These are phyloP conservation scores for Pythium graminicola DNA, from an alignment of 352 stramenopile species.

Conservation along the genomic window DNA sequence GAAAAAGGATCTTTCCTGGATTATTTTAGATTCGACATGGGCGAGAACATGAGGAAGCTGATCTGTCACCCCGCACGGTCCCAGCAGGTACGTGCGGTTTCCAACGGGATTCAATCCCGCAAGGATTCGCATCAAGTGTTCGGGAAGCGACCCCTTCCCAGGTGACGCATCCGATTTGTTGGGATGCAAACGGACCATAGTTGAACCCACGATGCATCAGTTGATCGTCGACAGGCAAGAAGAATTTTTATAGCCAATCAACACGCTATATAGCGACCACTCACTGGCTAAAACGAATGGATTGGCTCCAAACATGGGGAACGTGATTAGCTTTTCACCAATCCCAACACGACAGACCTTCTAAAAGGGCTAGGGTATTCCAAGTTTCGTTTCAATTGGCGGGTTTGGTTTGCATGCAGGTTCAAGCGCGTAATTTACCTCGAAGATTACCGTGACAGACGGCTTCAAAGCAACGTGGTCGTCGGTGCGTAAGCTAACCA, in stretches of 20 bases:
- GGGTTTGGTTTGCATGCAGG: conserved; percentile 30
- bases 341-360: neutral
- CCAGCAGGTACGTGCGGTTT: neutral
- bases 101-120: conserved; percentile 2
- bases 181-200: neutral
- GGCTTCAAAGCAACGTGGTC: neutral
- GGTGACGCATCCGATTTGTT: conserved; percentile 15
- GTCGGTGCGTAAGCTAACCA: conserved; percentile 15
- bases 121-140: neutral
- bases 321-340: too few relatives aligned
- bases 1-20: conserved; percentile 13
- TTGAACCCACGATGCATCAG: neutral
- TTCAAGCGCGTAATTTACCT: conserved; percentile 29
- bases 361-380: conserved; percentile 3
- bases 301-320: neutral
- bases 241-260: conserved; percentile 2
- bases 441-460: conserved; percentile 21
- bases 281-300: neutral
- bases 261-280: neutral
- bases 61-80: neutral
- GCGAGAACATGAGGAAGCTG: neutral
- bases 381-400: conserved; percentile 2
- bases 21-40: conserved; percentile 8
- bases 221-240: conserved; percentile 8
- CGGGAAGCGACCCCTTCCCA: neutral